Conservation (phyloP, 352 stramenopile species). For the Stramenopiles sp. region DNA sequence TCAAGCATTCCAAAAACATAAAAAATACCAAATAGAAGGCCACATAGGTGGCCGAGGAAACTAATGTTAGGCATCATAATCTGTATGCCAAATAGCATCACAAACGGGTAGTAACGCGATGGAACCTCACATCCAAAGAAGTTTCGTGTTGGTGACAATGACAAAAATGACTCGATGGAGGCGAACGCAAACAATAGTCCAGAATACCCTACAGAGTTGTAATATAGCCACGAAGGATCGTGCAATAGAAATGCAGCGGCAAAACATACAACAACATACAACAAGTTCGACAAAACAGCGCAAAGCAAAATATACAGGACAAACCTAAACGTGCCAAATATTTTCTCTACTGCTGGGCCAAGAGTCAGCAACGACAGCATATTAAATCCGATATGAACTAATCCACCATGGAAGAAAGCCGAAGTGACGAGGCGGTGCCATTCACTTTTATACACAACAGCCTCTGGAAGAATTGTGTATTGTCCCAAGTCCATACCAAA, state of each 20-base stretch:
- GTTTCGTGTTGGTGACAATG: neutral
- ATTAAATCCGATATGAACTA: slow-evolving; percentile 47
- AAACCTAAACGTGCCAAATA: slow-evolving; percentile 31
- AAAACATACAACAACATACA: slow-evolving; percentile 31
- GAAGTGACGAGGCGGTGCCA: slow-evolving; percentile 38
- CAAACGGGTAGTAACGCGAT: slow-evolving; percentile 41
- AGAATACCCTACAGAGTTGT: slow-evolving; percentile 18
- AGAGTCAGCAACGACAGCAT: slow-evolving; percentile 36
- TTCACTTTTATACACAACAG: no score
- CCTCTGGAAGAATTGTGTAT: no score
- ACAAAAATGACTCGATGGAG: no score
- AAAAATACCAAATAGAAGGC: slow-evolving; percentile 23
- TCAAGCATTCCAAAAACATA: no score
- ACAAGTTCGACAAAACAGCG: slow-evolving; percentile 30
- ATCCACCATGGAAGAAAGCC: slow-evolving; percentile 36
- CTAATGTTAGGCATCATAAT: slow-evolving; percentile 44
- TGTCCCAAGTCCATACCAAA: no score
- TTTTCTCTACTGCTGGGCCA: slow-evolving; percentile 29
- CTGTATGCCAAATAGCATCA: slow-evolving; percentile 37
- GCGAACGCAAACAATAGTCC: slow-evolving; percentile 11
- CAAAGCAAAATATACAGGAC: slow-evolving; percentile 30
- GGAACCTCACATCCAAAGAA: slow-evolving; percentile 42
- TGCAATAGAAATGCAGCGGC: no score
- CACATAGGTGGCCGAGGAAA: slow-evolving; percentile 26
- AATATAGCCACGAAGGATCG: no score